Evolutionary conservation across 2,329 filamentous ascomycete genomes (phyloP), one percentile per base, ranked within the genome.

Genomic region (Fusarium sp.): DNA sequence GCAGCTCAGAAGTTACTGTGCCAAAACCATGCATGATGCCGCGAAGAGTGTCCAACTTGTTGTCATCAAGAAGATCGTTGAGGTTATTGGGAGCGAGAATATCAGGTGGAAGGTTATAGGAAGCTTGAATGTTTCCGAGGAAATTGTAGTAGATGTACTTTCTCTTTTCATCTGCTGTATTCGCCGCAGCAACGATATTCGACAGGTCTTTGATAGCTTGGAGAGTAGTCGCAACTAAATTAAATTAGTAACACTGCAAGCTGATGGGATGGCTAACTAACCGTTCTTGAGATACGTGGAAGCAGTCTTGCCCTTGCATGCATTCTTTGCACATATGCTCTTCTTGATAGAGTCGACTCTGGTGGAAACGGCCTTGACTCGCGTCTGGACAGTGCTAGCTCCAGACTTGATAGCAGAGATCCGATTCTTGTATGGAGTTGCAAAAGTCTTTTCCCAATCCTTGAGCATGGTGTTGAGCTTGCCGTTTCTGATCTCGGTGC

Each of bases 231-330:
- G 59, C 40, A 2, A 71, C 68, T 71, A 6, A 2, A 5, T 2
- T 1, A 14, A 7, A 25, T 65, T 20, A 68, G 41, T 9, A 4
- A 16, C 2, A 7, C 14, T 8, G 7, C 1, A 53, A 7, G 2
- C 10, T 10, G 12, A 1, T 0, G 18, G 14, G 4, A 4, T 1
- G 7, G 9, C 1, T 6, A 4, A 51, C 56, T 9, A 0, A 66
- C 69, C 53, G n/a, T 71, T 63, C 2, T 53, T 71, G 25, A 71
- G 45, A 22, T 58, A 65, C 10, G 52, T 40, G 4, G 64, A 51
- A 41, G 69, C 65, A 4, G 57, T 64, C 37, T 69, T 72, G 2
- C 69, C 65, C 4, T 56, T 61, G 52, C 69, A 71, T 9, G 55
- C 57, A 4, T 40, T 63, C 13, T 66, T 63, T 27, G 49, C 22